phyloP scores from a whole-genome alignment of 805 yeast genomes.

The Soucietia sequanensis region DNA sequence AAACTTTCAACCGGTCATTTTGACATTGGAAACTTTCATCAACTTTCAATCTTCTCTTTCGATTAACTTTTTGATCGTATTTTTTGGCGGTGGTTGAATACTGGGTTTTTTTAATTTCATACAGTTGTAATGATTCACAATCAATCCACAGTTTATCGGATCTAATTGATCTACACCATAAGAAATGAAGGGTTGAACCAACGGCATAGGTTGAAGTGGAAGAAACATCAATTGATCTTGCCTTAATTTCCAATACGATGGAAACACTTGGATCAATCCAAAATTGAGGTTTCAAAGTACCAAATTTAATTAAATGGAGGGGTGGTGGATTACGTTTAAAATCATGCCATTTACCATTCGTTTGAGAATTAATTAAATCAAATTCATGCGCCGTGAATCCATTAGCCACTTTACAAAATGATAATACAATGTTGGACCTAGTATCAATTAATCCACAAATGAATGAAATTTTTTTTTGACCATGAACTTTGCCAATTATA shows the following conservation, averaged over 20 bases:
- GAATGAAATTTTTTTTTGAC: conserved; percentile 67
- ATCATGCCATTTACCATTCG: conserved; percentile 62
- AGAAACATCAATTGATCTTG: conserved; percentile 62
- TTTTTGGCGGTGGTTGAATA: conserved; percentile 21
- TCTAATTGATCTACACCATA: conserved; percentile 67
- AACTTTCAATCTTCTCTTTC: conserved; percentile 16
- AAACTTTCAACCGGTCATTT: conserved; percentile 8
- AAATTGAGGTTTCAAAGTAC: conserved; percentile 57
- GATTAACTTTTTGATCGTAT: conserved; percentile 29
- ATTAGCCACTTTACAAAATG: conserved; percentile 80
- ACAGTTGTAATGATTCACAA: conserved; percentile 56
- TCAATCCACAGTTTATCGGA: conserved; percentile 63
- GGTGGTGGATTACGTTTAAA: conserved; percentile 43
- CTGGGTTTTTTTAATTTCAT: conserved; percentile 35
- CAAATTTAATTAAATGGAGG: conserved; percentile 46
- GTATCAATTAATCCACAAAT: conserved; percentile 67
- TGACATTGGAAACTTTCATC: conserved; percentile 15
- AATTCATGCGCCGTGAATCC: conserved; percentile 72
- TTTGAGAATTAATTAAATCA: conserved; percentile 52
- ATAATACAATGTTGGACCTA: conserved; percentile 44
- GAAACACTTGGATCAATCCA: conserved; percentile 84
- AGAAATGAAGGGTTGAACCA: conserved; percentile 71
- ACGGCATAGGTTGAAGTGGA: conserved; percentile 51
- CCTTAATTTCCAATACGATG: conserved; percentile 78
- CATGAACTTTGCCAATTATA: conserved; percentile 76